Evolutionary conservation across 257 asterid species (phyloP).

Genomic region (Parsonsia alboflavescens): DNA sequence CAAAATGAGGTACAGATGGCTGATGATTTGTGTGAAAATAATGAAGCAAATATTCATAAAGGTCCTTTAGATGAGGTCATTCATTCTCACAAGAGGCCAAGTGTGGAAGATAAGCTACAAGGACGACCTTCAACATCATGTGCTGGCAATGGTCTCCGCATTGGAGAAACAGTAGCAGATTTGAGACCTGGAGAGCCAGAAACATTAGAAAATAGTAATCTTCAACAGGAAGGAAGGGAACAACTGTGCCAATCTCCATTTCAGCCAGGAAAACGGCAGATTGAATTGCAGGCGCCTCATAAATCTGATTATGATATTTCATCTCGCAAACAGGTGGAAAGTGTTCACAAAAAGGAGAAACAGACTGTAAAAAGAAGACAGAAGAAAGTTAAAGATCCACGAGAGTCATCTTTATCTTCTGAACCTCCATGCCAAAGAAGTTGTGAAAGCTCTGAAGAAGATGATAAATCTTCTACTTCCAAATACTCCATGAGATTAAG

Average conservation of each 20-base stretch:
- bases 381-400: slow-evolving; percentile 22
- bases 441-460: slow-evolving; percentile 46
- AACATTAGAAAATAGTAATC: slow-evolving; percentile 9
- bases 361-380: slow-evolving; percentile 14
- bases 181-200: slow-evolving; percentile 17
- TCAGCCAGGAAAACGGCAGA: slow-evolving; percentile 20
- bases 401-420: slow-evolving; percentile 24
- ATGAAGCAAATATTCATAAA: slow-evolving; percentile 9
- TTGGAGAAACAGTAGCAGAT: slow-evolving; percentile 20
- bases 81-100: slow-evolving; percentile 12
- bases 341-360: slow-evolving; percentile 17
- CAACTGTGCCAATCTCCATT: slow-evolving; percentile 25
- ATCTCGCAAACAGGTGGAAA: slow-evolving; percentile 18
- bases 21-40: slow-evolving; percentile 4
- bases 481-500: slow-evolving; percentile 30
- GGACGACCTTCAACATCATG: slow-evolving; percentile 28
- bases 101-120: slow-evolving; percentile 23
- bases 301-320: slow-evolving; percentile 21
- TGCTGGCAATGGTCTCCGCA: slow-evolving; percentile 20
- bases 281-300: slow-evolving; percentile 18
- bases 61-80: slow-evolving; percentile 11
- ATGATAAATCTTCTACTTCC: slow-evolving; percentile 33
- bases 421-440: slow-evolving; percentile 15
- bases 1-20: slow-evolving; percentile 2
- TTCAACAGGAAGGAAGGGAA: slow-evolving; percentile 20